Base-by-base conservation (phyloP, 75 land plant species). In the Gnetum montanum region DNA sequence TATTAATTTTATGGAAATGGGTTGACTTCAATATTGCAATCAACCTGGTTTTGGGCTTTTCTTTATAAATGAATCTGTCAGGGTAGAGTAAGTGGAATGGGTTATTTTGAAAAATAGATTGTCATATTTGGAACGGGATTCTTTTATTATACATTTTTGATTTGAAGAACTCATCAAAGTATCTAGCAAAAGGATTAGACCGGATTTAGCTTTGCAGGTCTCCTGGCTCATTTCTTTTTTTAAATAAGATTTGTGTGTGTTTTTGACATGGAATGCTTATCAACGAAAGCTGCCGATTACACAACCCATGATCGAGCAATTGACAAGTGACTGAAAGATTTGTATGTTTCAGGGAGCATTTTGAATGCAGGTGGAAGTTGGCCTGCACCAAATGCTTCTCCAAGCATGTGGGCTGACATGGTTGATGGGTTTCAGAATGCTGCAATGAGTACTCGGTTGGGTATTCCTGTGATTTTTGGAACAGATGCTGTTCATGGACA, bases 291-390 rank as follows among this genome's bases (percentile, higher is more conserved):
- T n/a, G n/a, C n/a, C n/a, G n/a, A n/a, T n/a, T n/a, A n/a, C n/a
- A n/a, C n/a, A n/a, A n/a, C n/a, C n/a, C n/a, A n/a, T n/a, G n/a
- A n/a, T n/a, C n/a, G n/a, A n/a, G n/a, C n/a, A n/a, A n/a, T n/a
- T n/a, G n/a, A n/a, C n/a, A n/a, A n/a, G n/a, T n/a, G n/a, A 4
- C 23, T 51, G 3, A 40, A 15, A 15, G 15, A 40, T 40, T 40
- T 10, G 15, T 10, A n/a, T n/a, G 22, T 20, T 53, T 23, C 75
- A 88, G 93, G 93, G 16, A 92, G 97, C 63, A 60, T 92, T 10
- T 75, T 92, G 31, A 92, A 71, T 66, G 81, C 72, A 0, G 95
- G 95, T n/a, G 97, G 86, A 28, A 92, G 90, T 65, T 65, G 41
- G 6, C 97, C 94, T 1, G 61, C 60, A 18, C 36, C 43, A 4